Evolutionary conservation across 2,329 filamentous ascomycete genomes (phyloP).

Genomic region (Cladobotryum mycophilum): DNA sequence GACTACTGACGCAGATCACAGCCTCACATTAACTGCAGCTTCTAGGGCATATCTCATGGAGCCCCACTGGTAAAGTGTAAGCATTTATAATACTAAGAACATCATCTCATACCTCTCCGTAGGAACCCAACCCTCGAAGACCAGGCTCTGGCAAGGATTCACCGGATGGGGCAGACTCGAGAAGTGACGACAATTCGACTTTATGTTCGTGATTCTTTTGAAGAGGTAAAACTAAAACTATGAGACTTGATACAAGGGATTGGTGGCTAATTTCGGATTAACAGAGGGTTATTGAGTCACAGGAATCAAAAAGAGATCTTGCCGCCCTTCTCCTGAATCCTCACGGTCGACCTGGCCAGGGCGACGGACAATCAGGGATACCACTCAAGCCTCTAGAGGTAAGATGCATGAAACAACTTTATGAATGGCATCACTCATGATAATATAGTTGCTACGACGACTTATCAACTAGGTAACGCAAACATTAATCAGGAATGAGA

Average conservation of each 20-base stretch:
- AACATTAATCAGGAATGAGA: too few relatives aligned
- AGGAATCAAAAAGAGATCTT: slow-evolving; percentile 14
- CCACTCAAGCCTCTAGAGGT: slow-evolving; percentile 2
- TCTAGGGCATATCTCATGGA: slow-evolving; percentile 44
- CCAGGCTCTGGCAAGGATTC: slow-evolving; percentile 35
- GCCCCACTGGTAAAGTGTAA: slow-evolving; percentile 35
- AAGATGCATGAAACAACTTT: neutral
- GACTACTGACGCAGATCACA: slow-evolving; percentile 14
- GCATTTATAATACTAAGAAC: neutral
- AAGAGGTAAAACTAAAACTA: slow-evolving; percentile 21
- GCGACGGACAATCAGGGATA: neutral
- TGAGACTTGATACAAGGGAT: neutral
- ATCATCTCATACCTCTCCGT: neutral
- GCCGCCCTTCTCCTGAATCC: slow-evolving; percentile 6
- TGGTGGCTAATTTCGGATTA: rapidly evolving
- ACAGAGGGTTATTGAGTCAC: slow-evolving; percentile 13
- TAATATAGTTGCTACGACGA: too few relatives aligned
- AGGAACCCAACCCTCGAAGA: slow-evolving; percentile 40
- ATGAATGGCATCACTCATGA: too few relatives aligned
- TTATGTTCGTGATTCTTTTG: slow-evolving; percentile 31
- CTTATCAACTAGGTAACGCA: too few relatives aligned
- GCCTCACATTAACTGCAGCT: slow-evolving; percentile 41
- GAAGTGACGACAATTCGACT: slow-evolving; percentile 33
- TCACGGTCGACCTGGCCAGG: neutral
- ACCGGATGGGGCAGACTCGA: slow-evolving; percentile 29